Evolutionary conservation across 2,329 filamentous ascomycete genomes (phyloP).

Genomic region (Aspergillus ibericus): DNA sequence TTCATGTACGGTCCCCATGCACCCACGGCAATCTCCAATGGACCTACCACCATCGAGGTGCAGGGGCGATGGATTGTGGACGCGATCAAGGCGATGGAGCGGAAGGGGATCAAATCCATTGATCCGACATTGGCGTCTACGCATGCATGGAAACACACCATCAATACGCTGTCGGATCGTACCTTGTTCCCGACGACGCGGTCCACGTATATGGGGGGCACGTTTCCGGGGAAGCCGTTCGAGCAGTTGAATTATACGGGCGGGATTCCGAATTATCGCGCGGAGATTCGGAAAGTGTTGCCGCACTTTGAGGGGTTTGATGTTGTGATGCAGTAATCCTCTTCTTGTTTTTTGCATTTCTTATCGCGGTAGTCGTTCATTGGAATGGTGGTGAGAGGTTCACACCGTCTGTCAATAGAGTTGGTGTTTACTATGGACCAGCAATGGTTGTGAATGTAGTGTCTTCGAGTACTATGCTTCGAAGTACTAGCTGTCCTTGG

Average conservation of each 20-base stretch:
- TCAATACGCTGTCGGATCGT: constrained; percentile 47
- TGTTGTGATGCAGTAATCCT: background rate
- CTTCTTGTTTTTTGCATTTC: too few species aligned
- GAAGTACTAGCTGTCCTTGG: too few species aligned
- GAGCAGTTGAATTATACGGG: constrained; percentile 52
- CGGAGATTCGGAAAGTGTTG: constrained; percentile 13
- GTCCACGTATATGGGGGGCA: constrained; percentile 59
- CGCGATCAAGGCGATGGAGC: constrained; percentile 50
- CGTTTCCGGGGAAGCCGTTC: constrained; percentile 53
- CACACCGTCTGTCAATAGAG: too few species aligned
- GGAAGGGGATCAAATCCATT: constrained; percentile 51
- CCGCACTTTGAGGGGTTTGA: constrained; percentile 7
- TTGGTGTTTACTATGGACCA: too few species aligned
- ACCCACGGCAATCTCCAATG: constrained; percentile 58
- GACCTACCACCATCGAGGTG: constrained; percentile 55
- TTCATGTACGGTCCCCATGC: constrained; percentile 58
- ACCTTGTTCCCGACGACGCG: constrained; percentile 52
- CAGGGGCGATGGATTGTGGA: constrained; percentile 60
- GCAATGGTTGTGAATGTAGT: too few species aligned
- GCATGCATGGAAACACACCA: constrained; percentile 50
- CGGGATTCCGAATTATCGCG: constrained; percentile 17
- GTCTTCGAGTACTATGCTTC: too few species aligned
- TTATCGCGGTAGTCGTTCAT: too few species aligned
- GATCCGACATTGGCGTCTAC: constrained; percentile 50
- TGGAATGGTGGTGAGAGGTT: too few species aligned